Evolutionary conservation across 179 eudicot genomes (phyloP).

Genomic region (Silene noctiflora): DNA sequence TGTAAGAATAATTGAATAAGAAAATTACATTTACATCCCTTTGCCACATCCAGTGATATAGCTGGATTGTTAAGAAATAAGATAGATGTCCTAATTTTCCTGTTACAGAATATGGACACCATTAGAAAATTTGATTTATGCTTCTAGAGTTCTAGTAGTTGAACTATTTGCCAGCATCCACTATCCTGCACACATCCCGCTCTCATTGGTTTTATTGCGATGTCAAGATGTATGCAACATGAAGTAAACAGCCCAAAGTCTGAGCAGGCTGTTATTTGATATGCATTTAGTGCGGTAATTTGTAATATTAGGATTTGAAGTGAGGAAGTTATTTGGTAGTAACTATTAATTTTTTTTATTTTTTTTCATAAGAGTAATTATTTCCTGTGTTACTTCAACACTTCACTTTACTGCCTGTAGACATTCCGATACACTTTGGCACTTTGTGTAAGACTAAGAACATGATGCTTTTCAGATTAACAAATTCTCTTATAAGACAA

Average conservation of each 20-base stretch:
- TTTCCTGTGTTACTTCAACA: neutral
- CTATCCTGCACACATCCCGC: neutral
- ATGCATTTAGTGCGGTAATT: neutral
- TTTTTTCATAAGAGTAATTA: neutral
- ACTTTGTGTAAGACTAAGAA: neutral
- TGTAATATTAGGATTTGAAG: neutral
- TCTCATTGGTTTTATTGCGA: neutral
- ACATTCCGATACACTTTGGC: too few species aligned
- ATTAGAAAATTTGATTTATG: neutral
- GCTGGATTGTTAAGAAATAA: neutral
- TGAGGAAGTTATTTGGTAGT: neutral
- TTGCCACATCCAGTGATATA: neutral
- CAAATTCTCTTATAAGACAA: too few species aligned
- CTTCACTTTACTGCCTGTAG: neutral
- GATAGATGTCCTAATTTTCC: neutral
- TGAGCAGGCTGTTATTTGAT: neutral
- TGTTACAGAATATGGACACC: neutral
- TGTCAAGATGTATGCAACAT: conserved; percentile 3
- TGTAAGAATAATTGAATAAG: neutral
- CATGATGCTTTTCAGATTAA: neutral
- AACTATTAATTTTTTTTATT: too few species aligned
- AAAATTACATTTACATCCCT: neutral
- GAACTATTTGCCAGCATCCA: conserved; percentile 1
- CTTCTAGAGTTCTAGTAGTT: neutral
- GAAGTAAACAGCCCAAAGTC: neutral